phyloP scores from a whole-genome alignment of 352 stramenopile species.

The Phytophthora constricta region DNA sequence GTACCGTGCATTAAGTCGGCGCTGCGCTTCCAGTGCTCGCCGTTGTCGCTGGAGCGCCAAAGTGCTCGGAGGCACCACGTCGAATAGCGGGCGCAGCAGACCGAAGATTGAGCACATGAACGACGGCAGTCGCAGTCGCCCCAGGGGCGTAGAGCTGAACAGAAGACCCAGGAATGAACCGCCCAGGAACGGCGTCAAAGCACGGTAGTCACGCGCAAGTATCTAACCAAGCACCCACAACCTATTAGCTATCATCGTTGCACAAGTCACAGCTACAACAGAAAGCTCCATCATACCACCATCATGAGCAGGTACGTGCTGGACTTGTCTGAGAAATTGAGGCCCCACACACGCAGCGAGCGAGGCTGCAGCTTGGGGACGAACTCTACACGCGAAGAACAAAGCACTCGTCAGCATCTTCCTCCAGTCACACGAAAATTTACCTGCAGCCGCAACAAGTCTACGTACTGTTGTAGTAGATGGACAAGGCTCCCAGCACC shows the following conservation, averaged over 20 bases:
- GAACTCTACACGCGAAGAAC: conserved; percentile 53
- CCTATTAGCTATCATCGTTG: neutral
- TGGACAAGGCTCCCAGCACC: conserved; percentile 69
- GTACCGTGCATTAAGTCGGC: conserved; percentile 59
- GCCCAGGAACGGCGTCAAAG: conserved; percentile 65
- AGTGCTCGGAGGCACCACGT: conserved; percentile 74
- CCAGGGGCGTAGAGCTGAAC: conserved; percentile 75
- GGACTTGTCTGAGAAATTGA: conserved; percentile 89
- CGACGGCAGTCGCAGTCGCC: conserved; percentile 73
- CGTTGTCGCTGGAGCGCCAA: conserved; percentile 76
- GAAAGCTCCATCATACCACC: conserved; percentile 47
- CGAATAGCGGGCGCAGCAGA: conserved; percentile 80
- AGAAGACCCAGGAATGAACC: conserved; percentile 68
- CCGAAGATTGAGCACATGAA: conserved; percentile 72
- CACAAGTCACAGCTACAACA: neutral
- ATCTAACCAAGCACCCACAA: conserved; percentile 46
- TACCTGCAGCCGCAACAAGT: neutral
- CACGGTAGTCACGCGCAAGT: conserved; percentile 60
- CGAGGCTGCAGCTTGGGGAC: conserved; percentile 78
- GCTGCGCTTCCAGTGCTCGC: conserved; percentile 73
- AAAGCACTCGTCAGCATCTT: no score
- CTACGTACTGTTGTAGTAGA: conserved; percentile 82
- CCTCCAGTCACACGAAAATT: no score
- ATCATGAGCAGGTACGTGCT: conserved; percentile 75
- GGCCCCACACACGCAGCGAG: conserved; percentile 58